These are phyloP conservation scores for Trichosporon coremiiforme DNA, from an alignment of 1,284 basidiomycete genomes.

Conservation along the genomic window DNA sequence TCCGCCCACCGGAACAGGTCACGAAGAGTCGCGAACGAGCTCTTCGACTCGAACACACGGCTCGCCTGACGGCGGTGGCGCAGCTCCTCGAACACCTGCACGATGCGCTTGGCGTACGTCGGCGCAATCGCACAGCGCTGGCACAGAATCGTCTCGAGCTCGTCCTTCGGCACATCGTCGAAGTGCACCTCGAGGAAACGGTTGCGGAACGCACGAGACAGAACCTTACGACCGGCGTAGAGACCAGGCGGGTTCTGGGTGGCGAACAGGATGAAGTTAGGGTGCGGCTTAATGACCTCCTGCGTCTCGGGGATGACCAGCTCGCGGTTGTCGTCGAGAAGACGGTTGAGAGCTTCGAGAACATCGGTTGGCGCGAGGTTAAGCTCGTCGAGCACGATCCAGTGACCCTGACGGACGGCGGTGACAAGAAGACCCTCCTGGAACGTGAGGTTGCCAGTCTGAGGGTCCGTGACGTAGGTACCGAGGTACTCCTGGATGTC, in stretches of 20 bases:
- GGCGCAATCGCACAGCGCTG: slow-evolving; percentile 87
- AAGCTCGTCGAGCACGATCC: slow-evolving; percentile 98
- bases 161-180: slow-evolving; percentile 90
- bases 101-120: slow-evolving; percentile 87
- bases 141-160: slow-evolving; percentile 89
- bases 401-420: slow-evolving; percentile 88
- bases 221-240: slow-evolving; percentile 93
- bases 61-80: slow-evolving; percentile 87
- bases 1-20: slow-evolving; percentile 98
- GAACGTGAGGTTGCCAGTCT: slow-evolving; percentile 89
- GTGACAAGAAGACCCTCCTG: slow-evolving; percentile 92
- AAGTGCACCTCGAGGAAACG: slow-evolving; percentile 99
- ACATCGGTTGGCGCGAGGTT: slow-evolving; percentile 98
- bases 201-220: slow-evolving; percentile 95
- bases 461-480: slow-evolving; percentile 90
- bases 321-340: slow-evolving; percentile 97
- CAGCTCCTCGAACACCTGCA: slow-evolving; percentile 88
- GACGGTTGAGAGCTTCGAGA: slow-evolving; percentile 92
- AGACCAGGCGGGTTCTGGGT: slow-evolving; percentile 97
- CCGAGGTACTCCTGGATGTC: slow-evolving; percentile 99
- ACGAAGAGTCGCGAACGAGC: slow-evolving; percentile 93
- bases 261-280: slow-evolving; percentile 96
- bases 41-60: slow-evolving; percentile 95
- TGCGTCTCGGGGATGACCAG: slow-evolving; percentile 95
- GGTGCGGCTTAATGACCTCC: slow-evolving; percentile 90